Conservation (phyloP, 257 asterid genomes). For the Pogostemon cablin region DNA sequence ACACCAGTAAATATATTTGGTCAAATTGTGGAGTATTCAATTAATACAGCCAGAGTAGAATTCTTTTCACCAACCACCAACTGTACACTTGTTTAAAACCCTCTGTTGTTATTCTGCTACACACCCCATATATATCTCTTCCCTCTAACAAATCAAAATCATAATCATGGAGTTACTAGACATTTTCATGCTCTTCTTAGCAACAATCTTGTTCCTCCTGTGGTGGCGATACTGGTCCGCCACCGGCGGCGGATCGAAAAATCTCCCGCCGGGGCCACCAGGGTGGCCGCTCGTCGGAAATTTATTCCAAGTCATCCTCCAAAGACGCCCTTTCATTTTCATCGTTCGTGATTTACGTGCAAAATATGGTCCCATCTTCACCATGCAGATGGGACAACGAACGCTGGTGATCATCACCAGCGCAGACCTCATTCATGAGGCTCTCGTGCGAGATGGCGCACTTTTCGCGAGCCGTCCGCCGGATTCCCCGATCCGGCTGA, state of each 20-base stretch:
- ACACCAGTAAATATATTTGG: too few relatives aligned
- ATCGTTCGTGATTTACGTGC: constrained; percentile 72
- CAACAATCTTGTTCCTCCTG: constrained; percentile 44
- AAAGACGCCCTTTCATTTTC: constrained; percentile 73
- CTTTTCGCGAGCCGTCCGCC: constrained; percentile 88
- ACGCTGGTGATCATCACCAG: constrained; percentile 74
- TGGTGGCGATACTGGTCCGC: constrained; percentile 80
- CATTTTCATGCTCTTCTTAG: constrained; percentile 40
- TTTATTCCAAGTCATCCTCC: constrained; percentile 79
- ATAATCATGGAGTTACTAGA: constrained; percentile 56
- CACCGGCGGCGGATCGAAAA: constrained; percentile 44
- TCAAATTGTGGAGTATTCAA: too few relatives aligned
- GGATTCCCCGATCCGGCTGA: constrained; percentile 86
- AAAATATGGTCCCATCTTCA: constrained; percentile 89
- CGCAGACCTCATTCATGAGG: constrained; percentile 85
- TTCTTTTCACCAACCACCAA: too few relatives aligned
- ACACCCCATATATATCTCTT: too few relatives aligned
- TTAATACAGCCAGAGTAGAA: too few relatives aligned
- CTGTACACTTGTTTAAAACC: too few relatives aligned
- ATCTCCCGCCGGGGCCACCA: constrained; percentile 93
- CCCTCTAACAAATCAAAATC: too few relatives aligned
- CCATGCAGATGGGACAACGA: constrained; percentile 96
- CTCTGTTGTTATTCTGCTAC: too few relatives aligned
- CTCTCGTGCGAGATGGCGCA: constrained; percentile 76
- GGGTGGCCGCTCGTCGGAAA: constrained; percentile 99